phyloP scores from a whole-genome alignment of 129 eudicot genomes.

The Artemisia annua region DNA sequence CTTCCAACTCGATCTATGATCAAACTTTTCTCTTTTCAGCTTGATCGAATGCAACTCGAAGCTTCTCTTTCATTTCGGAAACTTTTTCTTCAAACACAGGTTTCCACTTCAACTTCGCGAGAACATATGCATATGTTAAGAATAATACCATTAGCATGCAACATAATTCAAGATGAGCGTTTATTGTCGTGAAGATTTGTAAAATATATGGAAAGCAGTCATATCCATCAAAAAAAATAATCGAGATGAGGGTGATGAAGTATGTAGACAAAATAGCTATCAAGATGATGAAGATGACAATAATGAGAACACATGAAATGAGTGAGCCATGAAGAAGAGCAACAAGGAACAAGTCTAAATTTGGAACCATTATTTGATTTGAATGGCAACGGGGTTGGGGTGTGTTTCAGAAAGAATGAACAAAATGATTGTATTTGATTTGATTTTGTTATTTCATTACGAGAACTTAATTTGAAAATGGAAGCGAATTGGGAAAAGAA shows the following conservation, averaged over 20 bases:
- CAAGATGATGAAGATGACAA: constrained; percentile 41
- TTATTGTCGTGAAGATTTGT: constrained; percentile 12
- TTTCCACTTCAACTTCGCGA: constrained; percentile 22
- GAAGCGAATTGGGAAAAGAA: constrained; percentile 29
- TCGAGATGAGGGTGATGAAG: constrained; percentile 35
- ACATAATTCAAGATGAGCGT: constrained; percentile 40
- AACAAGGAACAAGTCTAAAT: constrained; percentile 55
- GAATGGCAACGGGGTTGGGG: neutral
- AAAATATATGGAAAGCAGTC: constrained; percentile 21
- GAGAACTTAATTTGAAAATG: constrained; percentile 2
- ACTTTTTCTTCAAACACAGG: neutral
- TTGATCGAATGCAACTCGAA: constrained; percentile 17
- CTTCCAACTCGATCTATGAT: neutral
- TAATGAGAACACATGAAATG: constrained; percentile 50
- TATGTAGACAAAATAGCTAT: constrained; percentile 36
- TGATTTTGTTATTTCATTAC: neutral
- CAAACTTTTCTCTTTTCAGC: neutral
- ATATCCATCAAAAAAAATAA: constrained; percentile 36
- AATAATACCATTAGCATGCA: constrained; percentile 27
- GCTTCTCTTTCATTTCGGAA: constrained; percentile 1
- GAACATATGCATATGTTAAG: constrained; percentile 25
- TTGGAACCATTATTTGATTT: constrained; percentile 42
- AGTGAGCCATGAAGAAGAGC: constrained; percentile 61
- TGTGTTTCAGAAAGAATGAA: constrained; percentile 5
- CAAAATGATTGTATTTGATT: neutral